Percentiles rank a stretch among this genome's conserved stretches.
phyloP scores from a whole-genome alignment of 2,329 filamentous ascomycete species.

The Aspergillus quadricinctus region DNA sequence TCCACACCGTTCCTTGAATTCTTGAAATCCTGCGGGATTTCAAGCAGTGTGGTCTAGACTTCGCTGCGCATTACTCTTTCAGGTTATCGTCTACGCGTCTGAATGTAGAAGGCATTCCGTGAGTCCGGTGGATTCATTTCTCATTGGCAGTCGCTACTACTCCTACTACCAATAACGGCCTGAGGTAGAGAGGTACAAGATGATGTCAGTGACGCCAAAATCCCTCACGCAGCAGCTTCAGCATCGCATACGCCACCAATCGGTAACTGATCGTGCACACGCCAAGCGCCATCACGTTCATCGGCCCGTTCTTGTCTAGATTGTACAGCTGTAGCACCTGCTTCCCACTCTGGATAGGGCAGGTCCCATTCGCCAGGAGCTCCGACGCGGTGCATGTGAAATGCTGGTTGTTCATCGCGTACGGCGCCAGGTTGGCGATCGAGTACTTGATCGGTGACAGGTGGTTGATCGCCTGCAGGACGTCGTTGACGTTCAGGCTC shows the following conservation, averaged over 20 bases:
- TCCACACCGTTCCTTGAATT: not conserved
- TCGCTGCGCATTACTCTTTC: not conserved
- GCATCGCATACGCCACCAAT: slow-evolving; percentile 44
- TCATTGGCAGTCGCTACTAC: not conserved
- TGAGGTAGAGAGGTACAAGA: not conserved
- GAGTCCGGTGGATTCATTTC: not conserved
- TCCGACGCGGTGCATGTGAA: slow-evolving; percentile 64
- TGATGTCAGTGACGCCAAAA: slow-evolving; percentile 12
- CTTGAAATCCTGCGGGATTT: no score
- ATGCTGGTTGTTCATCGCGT: slow-evolving; percentile 54
- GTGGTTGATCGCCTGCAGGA: slow-evolving; percentile 67
- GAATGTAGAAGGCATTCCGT: not conserved
- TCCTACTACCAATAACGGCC: not conserved
- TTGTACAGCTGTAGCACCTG: slow-evolving; percentile 65
- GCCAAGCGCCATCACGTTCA: slow-evolving; percentile 61
- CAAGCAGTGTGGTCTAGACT: not conserved
- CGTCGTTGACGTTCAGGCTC: slow-evolving; percentile 62
- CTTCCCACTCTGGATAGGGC: slow-evolving; percentile 62
- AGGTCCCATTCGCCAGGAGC: slow-evolving; percentile 55
- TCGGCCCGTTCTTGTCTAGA: slow-evolving; percentile 57
- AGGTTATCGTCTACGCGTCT: not conserved
- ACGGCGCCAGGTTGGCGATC: slow-evolving; percentile 62
- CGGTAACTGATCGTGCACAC: slow-evolving; percentile 63
- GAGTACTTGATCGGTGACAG: slow-evolving; percentile 68
- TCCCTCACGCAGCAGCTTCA: slow-evolving; percentile 27